A percentile compares a stretch with the other conserved stretches of the same genome.
phyloP scores from a whole-genome alignment of 2,329 filamentous ascomycete species.

The Diaporthe sp. region DNA sequence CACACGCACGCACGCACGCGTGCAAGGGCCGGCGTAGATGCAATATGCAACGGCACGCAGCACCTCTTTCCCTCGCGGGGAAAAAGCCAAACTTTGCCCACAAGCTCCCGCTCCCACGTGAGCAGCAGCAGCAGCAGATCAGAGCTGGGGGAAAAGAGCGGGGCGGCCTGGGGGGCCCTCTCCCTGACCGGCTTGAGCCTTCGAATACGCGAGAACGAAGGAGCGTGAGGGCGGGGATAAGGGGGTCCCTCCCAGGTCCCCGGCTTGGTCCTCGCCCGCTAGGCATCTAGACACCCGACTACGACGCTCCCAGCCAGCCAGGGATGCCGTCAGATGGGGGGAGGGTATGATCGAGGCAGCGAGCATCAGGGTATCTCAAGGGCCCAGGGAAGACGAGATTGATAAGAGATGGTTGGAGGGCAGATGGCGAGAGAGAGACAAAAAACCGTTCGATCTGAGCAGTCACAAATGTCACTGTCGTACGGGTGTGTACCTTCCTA shows the following conservation, averaged over 20 bases:
- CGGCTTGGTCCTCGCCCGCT: neutral
- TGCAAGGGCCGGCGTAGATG: neutral
- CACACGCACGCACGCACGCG: neutral
- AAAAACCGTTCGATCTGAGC: neutral
- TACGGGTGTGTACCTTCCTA: neutral
- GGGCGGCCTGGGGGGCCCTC: neutral
- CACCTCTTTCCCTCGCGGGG: neutral
- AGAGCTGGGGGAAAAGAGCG: neutral
- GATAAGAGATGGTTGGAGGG: neutral
- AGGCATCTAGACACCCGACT: constrained; percentile 1
- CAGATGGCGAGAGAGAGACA: neutral
- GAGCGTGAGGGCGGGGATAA: neutral
- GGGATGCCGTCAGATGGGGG: neutral
- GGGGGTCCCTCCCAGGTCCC: neutral
- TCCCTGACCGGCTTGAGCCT: neutral
- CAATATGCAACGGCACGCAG: neutral
- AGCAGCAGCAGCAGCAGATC: neutral
- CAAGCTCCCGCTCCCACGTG: constrained; percentile 17
- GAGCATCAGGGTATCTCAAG: neutral
- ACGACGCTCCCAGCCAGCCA: neutral
- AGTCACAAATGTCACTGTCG: constrained; percentile 2
- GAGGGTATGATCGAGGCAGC: neutral
- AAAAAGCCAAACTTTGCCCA: neutral
- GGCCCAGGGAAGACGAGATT: no score
- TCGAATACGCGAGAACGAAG: neutral